These are phyloP conservation scores for Aspergillus pseudotamarii DNA, from an alignment of 2,329 filamentous ascomycete genomes.

Conservation along the genomic window DNA sequence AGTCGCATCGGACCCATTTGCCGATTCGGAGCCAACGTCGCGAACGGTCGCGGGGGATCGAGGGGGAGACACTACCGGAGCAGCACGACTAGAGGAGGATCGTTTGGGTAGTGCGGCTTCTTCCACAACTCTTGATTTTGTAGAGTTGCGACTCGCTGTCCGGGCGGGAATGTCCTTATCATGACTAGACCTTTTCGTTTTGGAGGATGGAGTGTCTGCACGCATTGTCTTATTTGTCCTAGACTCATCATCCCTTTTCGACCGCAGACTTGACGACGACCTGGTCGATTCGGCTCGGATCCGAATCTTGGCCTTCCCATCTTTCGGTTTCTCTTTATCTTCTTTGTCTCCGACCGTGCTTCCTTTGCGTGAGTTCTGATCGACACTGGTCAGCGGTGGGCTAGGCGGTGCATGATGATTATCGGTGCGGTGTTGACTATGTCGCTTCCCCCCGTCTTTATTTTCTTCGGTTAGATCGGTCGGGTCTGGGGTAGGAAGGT, in stretches of 20 bases:
- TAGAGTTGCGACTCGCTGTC: slow-evolving; percentile 39
- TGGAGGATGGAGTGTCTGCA: slow-evolving; percentile 40
- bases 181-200: slow-evolving; percentile 37
- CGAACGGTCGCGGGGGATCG: slow-evolving; percentile 41
- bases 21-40: slow-evolving; percentile 37
- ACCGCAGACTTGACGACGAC: slow-evolving; percentile 46
- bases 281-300: slow-evolving; percentile 42
- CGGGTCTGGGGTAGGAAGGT: slow-evolving; percentile 68
- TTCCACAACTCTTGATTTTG: slow-evolving; percentile 35
- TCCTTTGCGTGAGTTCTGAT: slow-evolving; percentile 43
- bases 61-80: slow-evolving; percentile 33
- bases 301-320: slow-evolving; percentile 39
- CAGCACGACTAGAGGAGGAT: slow-evolving; percentile 32
- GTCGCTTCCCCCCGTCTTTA: slow-evolving; percentile 39
- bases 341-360: slow-evolving; percentile 35
- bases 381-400: slow-evolving; percentile 50
- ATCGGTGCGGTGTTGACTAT: slow-evolving; percentile 27
- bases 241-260: slow-evolving; percentile 41
- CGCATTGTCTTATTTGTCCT: slow-evolving; percentile 40
- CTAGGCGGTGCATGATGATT: slow-evolving; percentile 48
- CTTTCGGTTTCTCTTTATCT: slow-evolving; percentile 38
- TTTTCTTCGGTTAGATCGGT: slow-evolving; percentile 65
- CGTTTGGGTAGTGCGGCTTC: slow-evolving; percentile 38
- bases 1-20: slow-evolving; percentile 49
- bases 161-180: slow-evolving; percentile 39